phyloP scores from a whole-genome alignment of 768 basidiomycete species.

The Dioszegia crocea region DNA sequence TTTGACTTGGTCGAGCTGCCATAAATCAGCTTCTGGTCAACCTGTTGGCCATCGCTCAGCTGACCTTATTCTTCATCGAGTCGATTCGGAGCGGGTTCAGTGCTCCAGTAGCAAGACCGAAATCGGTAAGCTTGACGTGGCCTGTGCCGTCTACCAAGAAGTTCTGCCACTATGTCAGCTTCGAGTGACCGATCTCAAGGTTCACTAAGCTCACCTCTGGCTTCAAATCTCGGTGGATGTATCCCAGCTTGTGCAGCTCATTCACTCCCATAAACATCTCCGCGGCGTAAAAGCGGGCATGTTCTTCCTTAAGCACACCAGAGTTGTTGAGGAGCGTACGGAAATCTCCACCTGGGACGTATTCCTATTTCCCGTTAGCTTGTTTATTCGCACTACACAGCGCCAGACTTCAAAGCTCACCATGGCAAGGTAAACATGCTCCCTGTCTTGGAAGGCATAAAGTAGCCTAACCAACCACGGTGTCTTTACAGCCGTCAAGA shows the following conservation, averaged over 20 bases:
- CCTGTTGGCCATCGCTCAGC: conserved; percentile 8
- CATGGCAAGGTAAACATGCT: conserved; percentile 94
- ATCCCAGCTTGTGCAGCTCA: conserved; percentile 93
- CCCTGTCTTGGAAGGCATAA: conserved; percentile 93
- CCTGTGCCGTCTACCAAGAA: conserved; percentile 93
- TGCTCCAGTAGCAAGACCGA: conserved; percentile 93
- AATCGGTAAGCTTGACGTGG: conserved; percentile 88
- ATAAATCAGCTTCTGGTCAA: conserved; percentile 4
- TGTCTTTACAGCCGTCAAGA: conserved; percentile 92
- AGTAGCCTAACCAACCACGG: conserved; percentile 92
- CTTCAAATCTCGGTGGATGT: conserved; percentile 96
- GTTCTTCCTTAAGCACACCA: conserved; percentile 93
- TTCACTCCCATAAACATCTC: conserved; percentile 96
- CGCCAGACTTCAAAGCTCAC: conserved; percentile 14
- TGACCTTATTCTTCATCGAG: conserved; percentile 83
- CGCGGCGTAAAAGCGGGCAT: conserved; percentile 91
- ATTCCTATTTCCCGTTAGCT: conserved; percentile 57
- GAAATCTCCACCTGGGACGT: conserved; percentile 97
- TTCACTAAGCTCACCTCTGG: conserved; percentile 65
- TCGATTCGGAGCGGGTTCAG: conserved; percentile 92
- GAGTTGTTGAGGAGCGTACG: conserved; percentile 95
- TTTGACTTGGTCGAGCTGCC: conserved; percentile 89
- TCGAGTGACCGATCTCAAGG: no score
- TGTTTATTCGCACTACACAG: not conserved
- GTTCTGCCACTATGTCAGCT: conserved; percentile 58